Evolutionary conservation across 2,329 filamentous ascomycete species (phyloP).

Genomic region (Pestalotiopsis sp.): DNA sequence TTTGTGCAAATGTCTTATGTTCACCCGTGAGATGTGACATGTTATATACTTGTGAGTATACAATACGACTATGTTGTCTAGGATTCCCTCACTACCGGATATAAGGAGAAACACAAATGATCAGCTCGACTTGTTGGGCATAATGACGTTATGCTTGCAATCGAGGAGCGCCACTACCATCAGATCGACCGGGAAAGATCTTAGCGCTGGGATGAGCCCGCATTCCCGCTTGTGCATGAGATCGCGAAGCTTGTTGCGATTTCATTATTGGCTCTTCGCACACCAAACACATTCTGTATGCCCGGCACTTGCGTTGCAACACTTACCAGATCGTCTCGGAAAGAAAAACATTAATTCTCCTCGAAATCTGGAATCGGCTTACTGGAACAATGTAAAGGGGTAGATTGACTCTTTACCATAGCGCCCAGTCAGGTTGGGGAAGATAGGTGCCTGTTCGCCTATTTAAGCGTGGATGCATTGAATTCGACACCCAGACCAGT

Average conservation of each 20-base stretch:
- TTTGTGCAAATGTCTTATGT: too few species aligned
- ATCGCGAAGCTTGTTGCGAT: too few species aligned
- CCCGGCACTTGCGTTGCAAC: too few species aligned
- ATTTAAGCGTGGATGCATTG: not conserved
- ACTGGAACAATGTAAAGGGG: not conserved
- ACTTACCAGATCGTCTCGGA: too few species aligned
- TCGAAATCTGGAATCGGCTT: not conserved
- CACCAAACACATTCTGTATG: too few species aligned
- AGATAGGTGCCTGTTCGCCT: not conserved
- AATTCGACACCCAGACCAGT: not conserved
- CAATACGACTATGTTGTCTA: not conserved
- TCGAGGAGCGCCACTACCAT: not conserved
- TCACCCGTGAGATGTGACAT: too few species aligned
- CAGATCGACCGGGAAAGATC: not conserved
- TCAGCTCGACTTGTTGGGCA: not conserved
- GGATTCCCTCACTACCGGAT: not conserved
- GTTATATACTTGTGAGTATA: not conserved
- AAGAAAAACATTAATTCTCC: too few species aligned
- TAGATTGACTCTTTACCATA: not conserved
- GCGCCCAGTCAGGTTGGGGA: not conserved
- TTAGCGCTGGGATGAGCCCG: not conserved
- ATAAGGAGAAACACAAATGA: not conserved
- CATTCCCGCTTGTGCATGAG: not conserved
- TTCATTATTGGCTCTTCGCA: too few species aligned
- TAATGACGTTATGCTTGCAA: not conserved